A percentile compares a stretch with the other conserved stretches of the same genome.
phyloP scores from a whole-genome alignment of 176 grass and related monocot species.

The Phragmites australis region DNA sequence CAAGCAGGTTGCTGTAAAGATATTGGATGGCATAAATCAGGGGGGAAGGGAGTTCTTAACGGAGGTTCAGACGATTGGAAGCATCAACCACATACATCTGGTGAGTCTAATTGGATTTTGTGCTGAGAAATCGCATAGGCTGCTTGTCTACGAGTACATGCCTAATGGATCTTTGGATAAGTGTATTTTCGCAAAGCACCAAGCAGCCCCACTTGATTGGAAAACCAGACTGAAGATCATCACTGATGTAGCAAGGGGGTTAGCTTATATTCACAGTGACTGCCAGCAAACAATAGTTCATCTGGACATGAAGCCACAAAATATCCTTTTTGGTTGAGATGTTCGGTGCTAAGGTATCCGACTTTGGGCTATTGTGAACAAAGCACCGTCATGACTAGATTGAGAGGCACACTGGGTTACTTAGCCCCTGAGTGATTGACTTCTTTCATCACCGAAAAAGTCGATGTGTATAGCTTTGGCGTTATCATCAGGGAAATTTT shows the following conservation, averaged over 20 bases:
- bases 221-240: constrained; percentile 48
- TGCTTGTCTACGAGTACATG: constrained; percentile 66
- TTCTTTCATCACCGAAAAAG: constrained; percentile 50
- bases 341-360: constrained; percentile 56
- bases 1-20: constrained; percentile 55
- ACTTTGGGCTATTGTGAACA: constrained; percentile 64
- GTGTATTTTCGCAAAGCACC: constrained; percentile 56
- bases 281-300: constrained; percentile 56
- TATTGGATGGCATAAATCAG: constrained; percentile 42
- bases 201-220: constrained; percentile 40
- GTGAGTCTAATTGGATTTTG: constrained; percentile 67
- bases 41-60: constrained; percentile 45
- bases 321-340: constrained; percentile 54
- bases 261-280: constrained; percentile 62
- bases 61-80: constrained; percentile 66
- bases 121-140: constrained; percentile 44
- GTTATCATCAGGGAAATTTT: constrained; percentile 57
- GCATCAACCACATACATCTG: constrained; percentile 52
- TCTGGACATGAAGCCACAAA: constrained; percentile 70
- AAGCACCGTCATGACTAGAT: constrained; percentile 50
- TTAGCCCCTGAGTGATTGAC: constrained; percentile 63
- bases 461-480: constrained; percentile 56
- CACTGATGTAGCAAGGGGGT: constrained; percentile 38
- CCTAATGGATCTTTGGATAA: constrained; percentile 58
- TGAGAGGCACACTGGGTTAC: constrained; percentile 59